Evolutionary conservation across 1,284 basidiomycete species (phyloP), one percentile per base, ranked within the genome.

Genomic region (Rugosomyces carneus): DNA sequence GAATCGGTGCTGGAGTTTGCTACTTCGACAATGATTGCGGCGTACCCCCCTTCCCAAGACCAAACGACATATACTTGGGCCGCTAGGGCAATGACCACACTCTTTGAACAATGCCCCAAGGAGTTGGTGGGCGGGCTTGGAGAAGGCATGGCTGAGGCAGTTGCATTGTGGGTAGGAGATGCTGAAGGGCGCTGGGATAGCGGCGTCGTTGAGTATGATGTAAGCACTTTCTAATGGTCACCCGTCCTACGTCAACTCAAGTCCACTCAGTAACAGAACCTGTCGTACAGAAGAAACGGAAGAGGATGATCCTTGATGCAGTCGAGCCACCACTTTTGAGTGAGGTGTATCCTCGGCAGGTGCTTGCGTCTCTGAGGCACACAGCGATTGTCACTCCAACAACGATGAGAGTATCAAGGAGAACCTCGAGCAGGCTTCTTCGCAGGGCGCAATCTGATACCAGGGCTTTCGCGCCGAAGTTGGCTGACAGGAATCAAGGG

Each of bases 131-230:
- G 63, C 16, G 55, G 80, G 27, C 60, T 86, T 32, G 69, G 75
- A 37, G 50, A 60, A 9, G 49, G 78, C 5, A 71, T 53, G 37
- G 37, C 78, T 44, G 78, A 79, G 0, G 80, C 81, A 15, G 45
- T 85, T n/a, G 60, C 64, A 31, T 53, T 69, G 9, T 89, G 85
- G 86, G 60, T 88, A 21, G 65, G 71, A 5, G 85, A 89, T 60
- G 75, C 79, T 36, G 66, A 65, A 36, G 53, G 60, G 19, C 65
- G 69, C 3, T 76, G 82, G 61, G 64, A 65, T 9, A 61, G 62
- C 16, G 71, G 74, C 16, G 79, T 83, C 43, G 76, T 84, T 47
- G 64, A 65, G 6, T 68, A 76, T 50, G 81, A 85, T 56, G 81
- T 82, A 55, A 40, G 73, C 65, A 36, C 35, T 48, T 54, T 47